These are phyloP conservation scores for Trametes maxima DNA, from an alignment of 768 basidiomycete species.

Conservation along the genomic window DNA sequence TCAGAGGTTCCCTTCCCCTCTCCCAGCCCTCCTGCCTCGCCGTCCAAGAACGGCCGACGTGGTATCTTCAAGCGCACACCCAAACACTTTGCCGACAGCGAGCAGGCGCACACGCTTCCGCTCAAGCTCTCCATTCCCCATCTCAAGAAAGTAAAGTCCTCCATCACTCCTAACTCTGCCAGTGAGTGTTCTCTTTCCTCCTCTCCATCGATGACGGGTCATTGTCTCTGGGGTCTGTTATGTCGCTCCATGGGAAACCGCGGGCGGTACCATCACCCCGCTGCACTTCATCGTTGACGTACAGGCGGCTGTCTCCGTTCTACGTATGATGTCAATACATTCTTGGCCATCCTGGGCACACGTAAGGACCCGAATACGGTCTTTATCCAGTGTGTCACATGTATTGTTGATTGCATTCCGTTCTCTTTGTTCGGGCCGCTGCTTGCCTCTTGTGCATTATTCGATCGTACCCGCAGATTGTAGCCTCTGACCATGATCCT, in stretches of 20 bases:
- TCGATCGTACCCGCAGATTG: not conserved
- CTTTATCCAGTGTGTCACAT: not conserved
- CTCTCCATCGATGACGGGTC: not conserved
- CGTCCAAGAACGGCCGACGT: slow-evolving; percentile 48
- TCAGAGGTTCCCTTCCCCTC: slow-evolving; percentile 36
- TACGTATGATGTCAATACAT: not conserved
- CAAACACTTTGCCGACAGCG: slow-evolving; percentile 42
- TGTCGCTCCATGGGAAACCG: not conserved
- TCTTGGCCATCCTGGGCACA: not conserved
- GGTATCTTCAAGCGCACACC: slow-evolving; percentile 59
- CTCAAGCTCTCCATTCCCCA: slow-evolving; percentile 28
- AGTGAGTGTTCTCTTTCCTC: slow-evolving; percentile 22
- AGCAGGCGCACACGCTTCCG: slow-evolving; percentile 39
- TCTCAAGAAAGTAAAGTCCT: slow-evolving; percentile 56
- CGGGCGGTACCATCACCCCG: not conserved
- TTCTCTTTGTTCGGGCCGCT: not conserved
- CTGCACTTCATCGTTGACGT: not conserved
- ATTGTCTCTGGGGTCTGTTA: not conserved
- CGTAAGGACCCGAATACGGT: not conserved
- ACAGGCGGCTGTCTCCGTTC: not conserved
- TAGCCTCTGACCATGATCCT: not conserved
- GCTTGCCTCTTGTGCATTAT: not conserved
- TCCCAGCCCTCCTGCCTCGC: slow-evolving; percentile 49
- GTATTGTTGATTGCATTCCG: not conserved
- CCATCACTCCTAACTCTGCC: slow-evolving; percentile 27